phyloP scores from a whole-genome alignment of 768 basidiomycete genomes.

The Leccinum fibrillosum region DNA sequence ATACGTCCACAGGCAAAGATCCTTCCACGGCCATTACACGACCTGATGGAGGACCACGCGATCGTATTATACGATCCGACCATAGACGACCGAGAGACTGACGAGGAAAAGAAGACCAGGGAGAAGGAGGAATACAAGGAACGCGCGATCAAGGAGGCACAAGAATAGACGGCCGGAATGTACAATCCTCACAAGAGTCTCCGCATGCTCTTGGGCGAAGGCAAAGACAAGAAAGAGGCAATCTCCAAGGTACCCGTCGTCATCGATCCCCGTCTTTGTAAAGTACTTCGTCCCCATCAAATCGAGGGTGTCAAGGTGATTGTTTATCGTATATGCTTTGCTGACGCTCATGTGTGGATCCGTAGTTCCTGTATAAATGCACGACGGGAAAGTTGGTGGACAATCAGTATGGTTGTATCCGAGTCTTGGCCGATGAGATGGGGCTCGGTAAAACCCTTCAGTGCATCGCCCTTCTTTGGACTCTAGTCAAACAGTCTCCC shows the following conservation, averaged over 20 bases:
- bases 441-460: conserved; percentile 96
- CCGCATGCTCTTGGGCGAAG: conserved; percentile 71
- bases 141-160: conserved; percentile 59
- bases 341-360: conserved; percentile 2
- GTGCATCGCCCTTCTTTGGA: conserved; percentile 95
- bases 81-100: conserved; percentile 87
- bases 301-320: conserved; percentile 94
- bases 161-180: conserved; percentile 67
- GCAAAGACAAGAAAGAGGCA: conserved; percentile 60
- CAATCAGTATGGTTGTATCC: conserved; percentile 93
- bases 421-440: conserved; percentile 99
- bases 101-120: conserved; percentile 74
- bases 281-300: conserved; percentile 94
- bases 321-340: not conserved
- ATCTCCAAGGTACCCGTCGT: conserved; percentile 89
- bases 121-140: conserved; percentile 71
- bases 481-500: conserved; percentile 92
- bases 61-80: conserved; percentile 98
- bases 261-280: conserved; percentile 84
- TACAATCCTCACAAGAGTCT: conserved; percentile 93
- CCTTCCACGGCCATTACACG: conserved; percentile 88
- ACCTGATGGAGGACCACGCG: conserved; percentile 97
- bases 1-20: conserved; percentile 77
- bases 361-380: conserved; percentile 91
- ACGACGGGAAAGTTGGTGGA: conserved; percentile 91